These are phyloP conservation scores for Rhizopogon sp. DNA, from an alignment of 768 basidiomycete species.

Conservation along the genomic window DNA sequence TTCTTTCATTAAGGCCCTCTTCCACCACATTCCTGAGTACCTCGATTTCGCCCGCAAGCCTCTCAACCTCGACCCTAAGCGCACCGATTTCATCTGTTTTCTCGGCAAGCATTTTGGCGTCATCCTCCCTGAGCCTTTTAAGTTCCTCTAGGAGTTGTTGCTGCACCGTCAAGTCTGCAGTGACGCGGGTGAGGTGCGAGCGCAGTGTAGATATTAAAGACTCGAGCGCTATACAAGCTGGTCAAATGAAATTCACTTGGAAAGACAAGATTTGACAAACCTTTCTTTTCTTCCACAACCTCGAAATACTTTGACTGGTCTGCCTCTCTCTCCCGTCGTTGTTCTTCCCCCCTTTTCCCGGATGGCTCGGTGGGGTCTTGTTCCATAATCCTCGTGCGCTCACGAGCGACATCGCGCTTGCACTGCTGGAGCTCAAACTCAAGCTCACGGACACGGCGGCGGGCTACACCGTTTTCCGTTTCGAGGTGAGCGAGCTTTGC, in stretches of 20 bases:
- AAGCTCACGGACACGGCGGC: conserved; percentile 79
- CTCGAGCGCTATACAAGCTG: conserved; percentile 59
- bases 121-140: conserved; percentile 56
- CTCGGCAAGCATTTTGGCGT: conserved; percentile 48
- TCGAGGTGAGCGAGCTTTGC: conserved; percentile 69
- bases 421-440: conserved; percentile 84
- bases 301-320: conserved; percentile 57
- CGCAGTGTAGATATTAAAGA: conserved; percentile 71
- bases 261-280: conserved; percentile 34
- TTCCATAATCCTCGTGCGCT: conserved; percentile 60
- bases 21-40: conserved; percentile 85
- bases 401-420: conserved; percentile 69
- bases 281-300: conserved; percentile 86
- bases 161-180: conserved; percentile 74
- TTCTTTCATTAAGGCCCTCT: conserved; percentile 74
- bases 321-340: conserved; percentile 29
- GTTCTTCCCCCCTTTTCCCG: conserved; percentile 21
- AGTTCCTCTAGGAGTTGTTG: conserved; percentile 65
- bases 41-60: conserved; percentile 80
- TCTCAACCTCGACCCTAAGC: conserved; percentile 72
- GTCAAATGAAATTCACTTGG: conserved; percentile 4
- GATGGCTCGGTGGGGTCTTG: conserved; percentile 35
- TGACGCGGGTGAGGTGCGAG: conserved; percentile 71
- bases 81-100: conserved; percentile 64
- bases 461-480: conserved; percentile 76